phyloP scores from a whole-genome alignment of 2,329 filamentous ascomycete genomes.

The Pyrenophora seminiperda region DNA sequence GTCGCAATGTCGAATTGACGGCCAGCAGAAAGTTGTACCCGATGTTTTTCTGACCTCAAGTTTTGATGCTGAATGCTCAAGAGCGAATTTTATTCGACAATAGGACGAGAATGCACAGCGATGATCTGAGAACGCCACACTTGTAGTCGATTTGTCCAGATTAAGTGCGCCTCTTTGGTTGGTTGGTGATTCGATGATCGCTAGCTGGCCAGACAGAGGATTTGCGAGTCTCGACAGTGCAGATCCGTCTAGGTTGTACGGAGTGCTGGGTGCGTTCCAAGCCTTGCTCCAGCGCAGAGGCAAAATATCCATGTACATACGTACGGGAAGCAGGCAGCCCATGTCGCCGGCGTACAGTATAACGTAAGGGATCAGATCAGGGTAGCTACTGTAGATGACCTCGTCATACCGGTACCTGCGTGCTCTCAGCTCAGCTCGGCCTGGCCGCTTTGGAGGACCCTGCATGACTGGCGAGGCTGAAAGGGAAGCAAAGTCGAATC shows the following conservation, averaged over 20 bases:
- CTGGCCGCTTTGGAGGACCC: conserved; percentile 1
- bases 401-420: conserved; percentile 24
- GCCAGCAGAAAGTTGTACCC: background rate
- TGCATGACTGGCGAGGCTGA: conserved; percentile 20
- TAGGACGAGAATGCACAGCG: background rate
- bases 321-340: background rate
- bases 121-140: conserved; percentile 1
- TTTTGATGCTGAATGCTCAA: background rate
- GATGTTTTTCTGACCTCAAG: background rate
- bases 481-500: conserved; percentile 10
- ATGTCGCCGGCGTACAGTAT: background rate
- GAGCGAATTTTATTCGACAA: conserved; percentile 2
- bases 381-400: conserved; percentile 8
- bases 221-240: too few species aligned
- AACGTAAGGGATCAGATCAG: background rate
- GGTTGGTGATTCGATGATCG: background rate
- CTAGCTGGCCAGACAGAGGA: background rate
- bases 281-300: background rate
- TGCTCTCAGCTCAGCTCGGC: conserved; percentile 9
- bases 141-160: background rate
- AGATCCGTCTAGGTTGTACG: too few species aligned
- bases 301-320: background rate
- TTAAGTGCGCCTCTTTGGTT: background rate
- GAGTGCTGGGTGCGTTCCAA: too few species aligned
- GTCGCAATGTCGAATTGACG: background rate